Evolutionary conservation across 2,329 filamentous ascomycete species (phyloP).

Genomic region (Clonostachys chloroleuca): DNA sequence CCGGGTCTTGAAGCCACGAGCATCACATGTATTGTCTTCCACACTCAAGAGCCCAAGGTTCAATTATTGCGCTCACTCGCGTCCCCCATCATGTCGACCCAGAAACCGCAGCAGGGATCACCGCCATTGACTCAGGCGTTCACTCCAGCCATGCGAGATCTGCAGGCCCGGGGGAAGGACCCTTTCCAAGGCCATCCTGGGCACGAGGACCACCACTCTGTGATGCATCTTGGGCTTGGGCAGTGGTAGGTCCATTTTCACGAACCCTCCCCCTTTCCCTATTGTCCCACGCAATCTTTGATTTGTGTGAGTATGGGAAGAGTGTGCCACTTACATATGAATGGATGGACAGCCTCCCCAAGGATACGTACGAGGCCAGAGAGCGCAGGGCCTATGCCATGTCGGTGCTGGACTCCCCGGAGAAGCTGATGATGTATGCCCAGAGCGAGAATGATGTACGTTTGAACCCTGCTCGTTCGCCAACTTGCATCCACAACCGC

Average conservation of each 20-base stretch:
- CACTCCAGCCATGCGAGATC: constrained; percentile 39
- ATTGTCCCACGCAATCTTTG: not conserved
- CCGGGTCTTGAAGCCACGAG: too few species aligned
- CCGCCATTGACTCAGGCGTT: not conserved
- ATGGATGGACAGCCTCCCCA: not conserved
- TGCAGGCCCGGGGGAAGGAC: constrained; percentile 55
- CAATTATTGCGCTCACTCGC: too few species aligned
- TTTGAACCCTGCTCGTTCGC: constrained; percentile 5
- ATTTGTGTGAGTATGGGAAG: not conserved
- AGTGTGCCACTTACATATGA: not conserved
- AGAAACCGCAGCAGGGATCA: not conserved
- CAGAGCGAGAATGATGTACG: constrained; percentile 49
- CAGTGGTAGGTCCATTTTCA: not conserved
- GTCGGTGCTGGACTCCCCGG: constrained; percentile 50
- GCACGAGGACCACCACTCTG: not conserved
- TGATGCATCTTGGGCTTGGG: not conserved
- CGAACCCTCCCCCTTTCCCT: not conserved
- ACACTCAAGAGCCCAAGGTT: too few species aligned
- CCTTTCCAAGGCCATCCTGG: constrained; percentile 27
- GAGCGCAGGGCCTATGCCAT: constrained; percentile 45
- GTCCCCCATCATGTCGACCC: too few species aligned
- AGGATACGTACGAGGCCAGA: constrained; percentile 31
- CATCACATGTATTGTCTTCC: too few species aligned
- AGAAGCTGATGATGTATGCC: constrained; percentile 56
- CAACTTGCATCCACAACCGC: not conserved